Base-by-base conservation (phyloP, 306 rosid genomes). In the Inga oerstediana region DNA sequence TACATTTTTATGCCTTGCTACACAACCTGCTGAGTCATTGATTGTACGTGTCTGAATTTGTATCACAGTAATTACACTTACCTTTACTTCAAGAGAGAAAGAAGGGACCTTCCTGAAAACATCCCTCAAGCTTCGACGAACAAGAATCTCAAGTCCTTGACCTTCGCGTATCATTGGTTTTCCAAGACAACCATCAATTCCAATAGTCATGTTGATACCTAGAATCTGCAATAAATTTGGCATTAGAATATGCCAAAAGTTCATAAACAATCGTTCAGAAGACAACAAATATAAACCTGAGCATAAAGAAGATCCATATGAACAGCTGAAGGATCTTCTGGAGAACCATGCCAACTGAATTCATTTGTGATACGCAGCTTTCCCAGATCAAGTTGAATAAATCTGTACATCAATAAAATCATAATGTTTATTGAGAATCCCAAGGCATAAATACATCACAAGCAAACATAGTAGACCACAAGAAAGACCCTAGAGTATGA, bases 341-440 rank as follows among this genome's bases (percentile, higher is more conserved):
- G 92, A 79, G 88, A 85, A 78, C 98, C 99, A 90, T 94, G 88
- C 99, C 99, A 96, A 82, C 93, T 94, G 86, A 90, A 88, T 87
- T 94, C 88, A 90, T 96, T 96, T 83, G 86, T 84, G 77, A 96
- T 93, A 72, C 78, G 89, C 70, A 96, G 93, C 87, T 89, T 93
- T 79, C 95, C 98, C 86, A 96, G 84, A 86, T 96, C 99, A 88
- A 96, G 99, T 89, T 96, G 99, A 89, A 96, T 96, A 86, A 94
- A 96, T 82, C 99, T 96, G 92, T 78, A 90, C 77, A 83, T 44
- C 22, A 81, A 70, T 15, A 77, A 78, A 51, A 78, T 56, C 24
- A 32, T n/a, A 64, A 59, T 10, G 8, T 45, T 74, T 17, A 74
- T 54, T n/a, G 19, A 44, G 67, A 71, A 43, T 37, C 73, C 70